A percentile compares a stretch with the other conserved stretches of the same genome.
Conservation (phyloP, 2,329 filamentous ascomycete genomes). For the Ascochyta clinopodiicola region DNA sequence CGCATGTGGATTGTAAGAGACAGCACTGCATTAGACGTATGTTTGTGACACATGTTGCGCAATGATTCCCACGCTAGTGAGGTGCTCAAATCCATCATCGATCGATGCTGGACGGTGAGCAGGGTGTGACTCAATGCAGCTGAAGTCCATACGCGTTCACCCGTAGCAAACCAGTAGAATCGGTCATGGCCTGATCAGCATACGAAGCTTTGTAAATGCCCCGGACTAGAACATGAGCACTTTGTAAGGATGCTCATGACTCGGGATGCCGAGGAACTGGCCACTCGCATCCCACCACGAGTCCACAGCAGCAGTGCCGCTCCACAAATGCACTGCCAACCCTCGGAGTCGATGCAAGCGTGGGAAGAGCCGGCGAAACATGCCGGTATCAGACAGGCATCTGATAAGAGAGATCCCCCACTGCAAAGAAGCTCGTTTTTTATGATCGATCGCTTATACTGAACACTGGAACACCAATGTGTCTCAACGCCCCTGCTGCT, state of each 20-base stretch:
- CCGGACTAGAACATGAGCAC: conserved; percentile 12
- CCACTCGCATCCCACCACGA: conserved; percentile 8
- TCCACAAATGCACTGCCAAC: conserved; percentile 5
- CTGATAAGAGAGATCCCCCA: neutral
- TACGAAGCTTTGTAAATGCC: conserved; percentile 3
- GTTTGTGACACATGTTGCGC: neutral
- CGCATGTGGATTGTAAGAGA: neutral
- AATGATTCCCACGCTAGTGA: neutral
- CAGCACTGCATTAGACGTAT: neutral
- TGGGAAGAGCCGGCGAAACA: conserved; percentile 6
- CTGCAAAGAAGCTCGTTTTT: neutral
- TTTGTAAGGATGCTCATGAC: conserved; percentile 15
- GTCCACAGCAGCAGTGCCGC: neutral
- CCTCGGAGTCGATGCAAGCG: neutral
- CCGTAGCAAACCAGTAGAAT: too few relatives aligned
- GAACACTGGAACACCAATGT: too few relatives aligned
- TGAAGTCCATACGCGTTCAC: neutral
- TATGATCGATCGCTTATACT: too few relatives aligned
- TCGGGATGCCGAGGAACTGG: conserved; percentile 2
- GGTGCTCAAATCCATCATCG: conserved; percentile 4
- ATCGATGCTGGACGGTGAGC: neutral
- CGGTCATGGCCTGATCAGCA: neutral
- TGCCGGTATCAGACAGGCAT: conserved; percentile 4
- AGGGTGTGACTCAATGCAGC: neutral
- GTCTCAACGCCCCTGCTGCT: too few relatives aligned